phyloP scores from a whole-genome alignment of 2,329 filamentous ascomycete genomes.

The Ophiostoma australiae region DNA sequence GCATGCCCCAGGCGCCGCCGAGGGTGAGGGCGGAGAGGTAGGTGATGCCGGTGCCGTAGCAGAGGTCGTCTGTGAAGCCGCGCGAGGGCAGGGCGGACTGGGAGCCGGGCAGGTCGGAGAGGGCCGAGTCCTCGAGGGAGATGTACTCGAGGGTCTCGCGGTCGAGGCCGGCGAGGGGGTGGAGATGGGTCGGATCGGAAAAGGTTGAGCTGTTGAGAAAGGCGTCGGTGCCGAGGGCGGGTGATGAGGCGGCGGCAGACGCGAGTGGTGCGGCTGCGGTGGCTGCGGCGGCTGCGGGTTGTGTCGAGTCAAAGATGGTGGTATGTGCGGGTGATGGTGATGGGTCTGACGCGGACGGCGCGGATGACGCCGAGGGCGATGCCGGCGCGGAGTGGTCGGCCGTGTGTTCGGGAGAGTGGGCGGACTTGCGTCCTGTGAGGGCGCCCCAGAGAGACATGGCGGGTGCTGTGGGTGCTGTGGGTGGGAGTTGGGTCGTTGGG shows the following conservation, averaged over 20 bases:
- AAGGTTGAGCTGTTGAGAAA: constrained; percentile 75
- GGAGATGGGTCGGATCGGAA: constrained; percentile 80
- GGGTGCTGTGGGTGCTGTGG: background rate
- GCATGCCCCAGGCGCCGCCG: constrained; percentile 87
- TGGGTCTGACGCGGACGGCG: constrained; percentile 47
- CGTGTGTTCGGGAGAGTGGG: constrained; percentile 17
- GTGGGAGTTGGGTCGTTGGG: background rate
- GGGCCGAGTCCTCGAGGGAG: constrained; percentile 82
- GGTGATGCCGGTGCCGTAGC: constrained; percentile 92
- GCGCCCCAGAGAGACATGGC: constrained; percentile 56
- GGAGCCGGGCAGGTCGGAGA: constrained; percentile 79
- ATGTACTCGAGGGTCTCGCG: constrained; percentile 93
- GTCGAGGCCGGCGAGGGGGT: constrained; percentile 90
- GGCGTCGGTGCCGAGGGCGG: constrained; percentile 64
- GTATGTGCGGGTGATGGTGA: constrained; percentile 20
- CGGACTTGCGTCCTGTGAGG: constrained; percentile 55
- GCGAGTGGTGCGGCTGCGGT: constrained; percentile 2
- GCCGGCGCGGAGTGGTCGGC: constrained; percentile 36
- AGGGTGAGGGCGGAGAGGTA: constrained; percentile 82
- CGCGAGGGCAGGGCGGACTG: constrained; percentile 87
- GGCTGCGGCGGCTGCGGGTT: constrained; percentile 3
- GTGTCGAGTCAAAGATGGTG: constrained; percentile 60
- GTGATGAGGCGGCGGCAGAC: background rate
- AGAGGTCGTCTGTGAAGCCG: constrained; percentile 96
- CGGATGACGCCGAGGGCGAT: constrained; percentile 37